phyloP scores from a whole-genome alignment of 1,284 basidiomycete genomes.

The Athelia psychrophila region DNA sequence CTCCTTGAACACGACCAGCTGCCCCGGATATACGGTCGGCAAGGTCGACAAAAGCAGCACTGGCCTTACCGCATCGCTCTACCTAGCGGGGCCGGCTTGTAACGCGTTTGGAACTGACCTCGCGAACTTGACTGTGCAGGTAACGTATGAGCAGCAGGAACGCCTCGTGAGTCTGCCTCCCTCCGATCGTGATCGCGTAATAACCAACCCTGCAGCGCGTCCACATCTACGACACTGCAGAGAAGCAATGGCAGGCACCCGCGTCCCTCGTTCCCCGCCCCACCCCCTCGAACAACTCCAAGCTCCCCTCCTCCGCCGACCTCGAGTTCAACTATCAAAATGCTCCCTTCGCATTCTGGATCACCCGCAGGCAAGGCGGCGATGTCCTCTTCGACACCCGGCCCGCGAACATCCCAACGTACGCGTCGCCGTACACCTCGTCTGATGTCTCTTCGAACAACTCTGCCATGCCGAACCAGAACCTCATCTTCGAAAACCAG shows the following conservation, averaged over 20 bases:
- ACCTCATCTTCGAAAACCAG: conserved; percentile 73
- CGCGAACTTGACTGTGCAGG: conserved; percentile 56
- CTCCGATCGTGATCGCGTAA: not conserved
- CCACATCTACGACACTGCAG: conserved; percentile 67
- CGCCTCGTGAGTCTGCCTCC: conserved; percentile 36
- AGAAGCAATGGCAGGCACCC: conserved; percentile 71
- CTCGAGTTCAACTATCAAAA: conserved; percentile 67
- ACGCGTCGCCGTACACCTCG: conserved; percentile 33
- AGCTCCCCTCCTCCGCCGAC: conserved; percentile 41
- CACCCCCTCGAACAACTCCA: conserved; percentile 26
- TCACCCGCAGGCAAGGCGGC: conserved; percentile 61
- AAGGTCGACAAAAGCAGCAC: conserved; percentile 39
- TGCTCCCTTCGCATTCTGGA: conserved; percentile 77
- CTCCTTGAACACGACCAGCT: conserved; percentile 11
- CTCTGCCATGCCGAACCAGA: conserved; percentile 55
- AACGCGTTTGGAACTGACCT: conserved; percentile 74
- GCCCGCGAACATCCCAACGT: conserved; percentile 47
- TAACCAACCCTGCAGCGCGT: conserved; percentile 57
- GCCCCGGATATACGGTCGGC: conserved; percentile 47
- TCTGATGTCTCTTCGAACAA: conserved; percentile 41
- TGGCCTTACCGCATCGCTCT: conserved; percentile 56
- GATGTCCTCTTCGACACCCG: conserved; percentile 74
- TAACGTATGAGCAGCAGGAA: conserved; percentile 60
- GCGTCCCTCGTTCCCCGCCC: conserved; percentile 52
- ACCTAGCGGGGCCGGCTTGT: conserved; percentile 59